These are phyloP conservation scores for Termitomyces sp. DNA, from an alignment of 768 basidiomycete genomes.

Conservation along the genomic window DNA sequence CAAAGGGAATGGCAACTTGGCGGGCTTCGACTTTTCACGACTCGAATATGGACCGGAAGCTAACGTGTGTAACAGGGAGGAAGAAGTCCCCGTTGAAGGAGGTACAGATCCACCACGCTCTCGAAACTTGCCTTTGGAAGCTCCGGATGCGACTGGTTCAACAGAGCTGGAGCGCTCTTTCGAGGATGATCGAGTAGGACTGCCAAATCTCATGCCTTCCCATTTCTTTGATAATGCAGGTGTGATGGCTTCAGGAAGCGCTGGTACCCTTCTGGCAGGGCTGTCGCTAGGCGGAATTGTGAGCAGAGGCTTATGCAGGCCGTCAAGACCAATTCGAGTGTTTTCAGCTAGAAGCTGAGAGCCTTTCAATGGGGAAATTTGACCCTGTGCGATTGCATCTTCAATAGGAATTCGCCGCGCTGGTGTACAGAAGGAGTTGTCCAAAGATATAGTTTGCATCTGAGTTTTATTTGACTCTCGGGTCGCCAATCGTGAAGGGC, in stretches of 20 bases:
- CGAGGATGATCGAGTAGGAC: constrained; percentile 16
- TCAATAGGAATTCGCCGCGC: constrained; percentile 59
- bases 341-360: constrained; percentile 25
- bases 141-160: constrained; percentile 11
- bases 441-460: constrained; percentile 19
- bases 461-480: constrained; percentile 27
- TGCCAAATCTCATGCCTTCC: constrained; percentile 21
- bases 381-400: constrained; percentile 43
- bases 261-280: constrained; percentile 33
- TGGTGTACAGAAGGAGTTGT: constrained; percentile 47
- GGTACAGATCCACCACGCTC: constrained; percentile 6
- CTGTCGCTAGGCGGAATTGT: constrained; percentile 29
- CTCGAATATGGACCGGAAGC: background rate
- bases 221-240: constrained; percentile 24
- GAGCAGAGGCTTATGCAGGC: constrained; percentile 19
- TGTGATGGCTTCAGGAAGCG: constrained; percentile 26
- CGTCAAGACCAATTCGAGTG: constrained; percentile 8
- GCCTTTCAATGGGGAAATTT: constrained; percentile 43
- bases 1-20: constrained; percentile 31
- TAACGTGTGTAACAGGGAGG: background rate
- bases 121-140: constrained; percentile 11
- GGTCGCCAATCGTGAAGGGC: constrained; percentile 9
- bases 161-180: constrained; percentile 27
- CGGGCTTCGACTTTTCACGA: constrained; percentile 1
- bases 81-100: constrained; percentile 3